These are phyloP conservation scores for Auriculariales sp. DNA, from an alignment of 768 basidiomycete genomes.

Conservation along the genomic window DNA sequence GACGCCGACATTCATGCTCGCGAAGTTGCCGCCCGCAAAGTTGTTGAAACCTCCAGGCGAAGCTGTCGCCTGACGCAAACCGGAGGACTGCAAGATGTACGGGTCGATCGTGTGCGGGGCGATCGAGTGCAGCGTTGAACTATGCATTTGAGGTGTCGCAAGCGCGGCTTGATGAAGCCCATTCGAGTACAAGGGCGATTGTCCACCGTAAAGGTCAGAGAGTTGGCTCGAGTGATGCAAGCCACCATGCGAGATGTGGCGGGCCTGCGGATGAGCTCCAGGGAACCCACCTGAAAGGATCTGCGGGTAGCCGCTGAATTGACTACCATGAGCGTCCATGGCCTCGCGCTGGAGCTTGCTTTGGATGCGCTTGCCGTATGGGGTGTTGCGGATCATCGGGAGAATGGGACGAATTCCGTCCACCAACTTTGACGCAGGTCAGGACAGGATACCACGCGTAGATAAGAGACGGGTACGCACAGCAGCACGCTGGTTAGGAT, in stretches of 20 bases:
- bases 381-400: slow-evolving; percentile 95
- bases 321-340: slow-evolving; percentile 28
- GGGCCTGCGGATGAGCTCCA: neutral
- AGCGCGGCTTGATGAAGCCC: neutral
- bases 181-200: neutral
- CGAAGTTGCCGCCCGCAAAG: neutral
- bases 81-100: neutral
- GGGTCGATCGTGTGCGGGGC: neutral
- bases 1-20: neutral
- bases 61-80: neutral
- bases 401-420: slow-evolving; percentile 98
- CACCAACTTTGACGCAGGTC: slow-evolving; percentile 38
- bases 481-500: slow-evolving; percentile 72
- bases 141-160: neutral
- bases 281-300: neutral
- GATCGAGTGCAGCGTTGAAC: neutral
- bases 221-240: slow-evolving; percentile 1
- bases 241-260: neutral
- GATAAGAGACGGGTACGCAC: slow-evolving; percentile 20
- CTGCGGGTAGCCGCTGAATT: neutral
- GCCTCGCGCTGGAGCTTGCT: slow-evolving; percentile 96
- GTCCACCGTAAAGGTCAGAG: neutral
- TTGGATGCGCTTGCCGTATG: slow-evolving; percentile 98
- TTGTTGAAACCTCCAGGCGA: neutral
- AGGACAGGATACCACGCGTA: neutral